These are phyloP conservation scores for Syzygium grande DNA, from an alignment of 345 rosid species.

Conservation along the genomic window DNA sequence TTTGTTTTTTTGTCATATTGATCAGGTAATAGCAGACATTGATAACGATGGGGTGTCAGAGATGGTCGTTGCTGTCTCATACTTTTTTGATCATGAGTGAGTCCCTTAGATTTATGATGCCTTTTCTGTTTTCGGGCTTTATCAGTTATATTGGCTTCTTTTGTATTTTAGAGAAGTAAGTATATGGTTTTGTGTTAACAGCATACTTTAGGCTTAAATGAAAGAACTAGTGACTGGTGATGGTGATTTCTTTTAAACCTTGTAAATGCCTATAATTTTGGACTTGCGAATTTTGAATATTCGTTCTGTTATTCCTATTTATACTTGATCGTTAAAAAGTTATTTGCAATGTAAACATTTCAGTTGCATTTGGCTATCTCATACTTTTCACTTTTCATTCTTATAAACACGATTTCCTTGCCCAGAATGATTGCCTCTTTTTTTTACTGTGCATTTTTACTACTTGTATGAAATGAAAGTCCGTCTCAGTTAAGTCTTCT, in stretches of 20 bases:
- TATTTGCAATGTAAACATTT: not conserved
- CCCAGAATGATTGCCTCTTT: not conserved
- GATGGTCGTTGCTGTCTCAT: constrained; percentile 93
- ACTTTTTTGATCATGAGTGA: constrained; percentile 96
- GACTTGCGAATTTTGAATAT: not conserved
- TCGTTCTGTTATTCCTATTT: not conserved
- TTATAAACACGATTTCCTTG: not conserved
- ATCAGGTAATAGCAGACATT: constrained; percentile 93
- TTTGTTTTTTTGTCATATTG: constrained; percentile 9
- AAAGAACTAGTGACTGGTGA: not conserved
- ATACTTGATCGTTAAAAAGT: not conserved
- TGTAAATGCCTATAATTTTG: not conserved
- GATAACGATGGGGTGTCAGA: constrained; percentile 94
- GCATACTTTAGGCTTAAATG: not conserved
- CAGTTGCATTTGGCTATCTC: not conserved
- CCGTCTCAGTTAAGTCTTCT: not conserved
- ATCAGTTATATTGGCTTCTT: not conserved
- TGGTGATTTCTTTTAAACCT: not conserved
- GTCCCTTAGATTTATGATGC: constrained; percentile 20
- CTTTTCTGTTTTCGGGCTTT: not conserved
- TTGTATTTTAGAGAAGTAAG: not conserved
- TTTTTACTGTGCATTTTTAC: not conserved
- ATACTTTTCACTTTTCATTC: not conserved
- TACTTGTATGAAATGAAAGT: not conserved
- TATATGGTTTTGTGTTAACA: not conserved